Evolutionary conservation across 2,329 filamentous ascomycete genomes (phyloP).

Genomic region (Bisporella sp.): DNA sequence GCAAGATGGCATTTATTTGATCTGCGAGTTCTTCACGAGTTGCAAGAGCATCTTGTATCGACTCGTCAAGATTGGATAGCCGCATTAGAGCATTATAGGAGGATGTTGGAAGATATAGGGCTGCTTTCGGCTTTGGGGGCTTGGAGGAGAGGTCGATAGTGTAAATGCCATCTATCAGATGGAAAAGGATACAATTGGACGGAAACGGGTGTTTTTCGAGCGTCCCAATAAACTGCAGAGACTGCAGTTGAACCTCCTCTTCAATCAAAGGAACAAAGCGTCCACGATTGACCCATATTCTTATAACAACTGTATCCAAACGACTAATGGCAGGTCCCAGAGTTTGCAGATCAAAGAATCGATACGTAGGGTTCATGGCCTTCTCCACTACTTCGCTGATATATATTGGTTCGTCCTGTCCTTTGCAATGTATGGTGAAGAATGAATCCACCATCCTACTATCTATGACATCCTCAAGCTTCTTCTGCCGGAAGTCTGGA

Average conservation of each 20-base stretch:
- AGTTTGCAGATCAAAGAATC: constrained; percentile 68
- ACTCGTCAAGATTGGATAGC: constrained; percentile 80
- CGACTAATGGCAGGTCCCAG: constrained; percentile 60
- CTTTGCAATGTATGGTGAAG: constrained; percentile 72
- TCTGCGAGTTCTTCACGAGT: constrained; percentile 66
- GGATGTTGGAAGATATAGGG: constrained; percentile 52
- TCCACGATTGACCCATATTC: constrained; percentile 63
- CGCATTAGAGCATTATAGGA: constrained; percentile 87
- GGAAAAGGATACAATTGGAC: constrained; percentile 75
- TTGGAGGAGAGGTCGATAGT: constrained; percentile 58
- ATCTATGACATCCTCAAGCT: constrained; percentile 65
- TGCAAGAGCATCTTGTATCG: constrained; percentile 80
- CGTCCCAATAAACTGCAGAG: constrained; percentile 71
- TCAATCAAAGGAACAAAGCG: constrained; percentile 62
- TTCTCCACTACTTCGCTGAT: constrained; percentile 75
- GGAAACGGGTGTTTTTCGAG: constrained; percentile 68
- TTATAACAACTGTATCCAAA: constrained; percentile 56
- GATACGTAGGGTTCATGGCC: constrained; percentile 89
- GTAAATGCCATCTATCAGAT: constrained; percentile 82
- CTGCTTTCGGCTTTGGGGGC: constrained; percentile 40
- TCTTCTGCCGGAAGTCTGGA: constrained; percentile 59
- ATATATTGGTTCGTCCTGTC: constrained; percentile 69
- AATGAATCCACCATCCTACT: constrained; percentile 78
- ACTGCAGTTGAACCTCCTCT: constrained; percentile 60
- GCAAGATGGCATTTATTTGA: constrained; percentile 64